Evolutionary conservation across 2,329 filamentous ascomycete genomes (phyloP).

Genomic region (Trematosphaeria pertusa): DNA sequence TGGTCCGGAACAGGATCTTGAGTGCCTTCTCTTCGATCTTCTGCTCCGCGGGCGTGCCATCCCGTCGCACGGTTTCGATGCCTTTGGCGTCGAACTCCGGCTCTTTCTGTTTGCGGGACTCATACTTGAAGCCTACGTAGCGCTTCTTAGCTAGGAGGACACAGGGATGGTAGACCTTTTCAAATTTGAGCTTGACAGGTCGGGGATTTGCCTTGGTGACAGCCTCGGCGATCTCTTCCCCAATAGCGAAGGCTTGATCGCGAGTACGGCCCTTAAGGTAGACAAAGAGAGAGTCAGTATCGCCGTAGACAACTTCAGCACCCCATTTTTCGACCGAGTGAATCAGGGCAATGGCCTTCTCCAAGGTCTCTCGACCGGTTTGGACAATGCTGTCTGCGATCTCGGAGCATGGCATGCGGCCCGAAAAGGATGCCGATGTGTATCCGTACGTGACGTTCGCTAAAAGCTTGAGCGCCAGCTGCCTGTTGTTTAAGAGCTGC

Average conservation of each 20-base stretch:
- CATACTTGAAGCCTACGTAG: conserved; percentile 98
- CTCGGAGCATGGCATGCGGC: conserved; percentile 96
- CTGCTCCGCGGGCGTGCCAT: conserved; percentile 93
- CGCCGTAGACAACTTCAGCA: conserved; percentile 96
- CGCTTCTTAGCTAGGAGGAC: conserved; percentile 95
- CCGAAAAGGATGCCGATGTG: conserved; percentile 94
- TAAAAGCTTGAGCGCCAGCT: conserved; percentile 91
- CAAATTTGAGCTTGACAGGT: conserved; percentile 95
- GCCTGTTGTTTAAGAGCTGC: conserved; percentile 87
- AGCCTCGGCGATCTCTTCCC: conserved; percentile 86
- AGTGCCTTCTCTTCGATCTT: conserved; percentile 95
- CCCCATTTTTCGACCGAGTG: conserved; percentile 88
- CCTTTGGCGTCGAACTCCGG: conserved; percentile 98
- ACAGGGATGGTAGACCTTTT: conserved; percentile 97
- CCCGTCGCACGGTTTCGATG: conserved; percentile 94
- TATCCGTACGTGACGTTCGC: conserved; percentile 99
- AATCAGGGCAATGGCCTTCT: conserved; percentile 90
- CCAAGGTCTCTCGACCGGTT: conserved; percentile 90
- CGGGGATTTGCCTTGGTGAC: conserved; percentile 90
- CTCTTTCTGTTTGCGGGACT: conserved; percentile 73
- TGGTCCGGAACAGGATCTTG: conserved; percentile 86
- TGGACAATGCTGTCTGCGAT: conserved; percentile 99
- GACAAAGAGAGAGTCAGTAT: conserved; percentile 95
- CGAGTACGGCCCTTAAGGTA: conserved; percentile 85
- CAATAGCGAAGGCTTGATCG: conserved; percentile 89